These are phyloP conservation scores for Tricholoma flavovirens DNA, from an alignment of 768 basidiomycete genomes.

Conservation along the genomic window DNA sequence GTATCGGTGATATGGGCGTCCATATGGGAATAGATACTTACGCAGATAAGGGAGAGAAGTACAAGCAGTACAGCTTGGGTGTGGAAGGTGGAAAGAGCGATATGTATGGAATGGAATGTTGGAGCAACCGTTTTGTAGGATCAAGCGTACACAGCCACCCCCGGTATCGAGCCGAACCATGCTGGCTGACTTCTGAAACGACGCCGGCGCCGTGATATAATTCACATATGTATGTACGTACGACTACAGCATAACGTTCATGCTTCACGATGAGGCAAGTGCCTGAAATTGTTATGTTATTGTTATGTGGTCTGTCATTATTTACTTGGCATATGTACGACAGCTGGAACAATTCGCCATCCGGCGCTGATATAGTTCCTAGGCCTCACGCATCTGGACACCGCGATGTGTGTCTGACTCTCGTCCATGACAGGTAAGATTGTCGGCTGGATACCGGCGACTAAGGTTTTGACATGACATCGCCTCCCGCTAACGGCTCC, in stretches of 20 bases:
- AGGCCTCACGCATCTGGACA: neutral
- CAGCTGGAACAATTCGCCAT: neutral
- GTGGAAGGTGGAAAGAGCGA: conserved; percentile 12
- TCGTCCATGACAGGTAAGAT: neutral
- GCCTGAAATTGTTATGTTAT: neutral
- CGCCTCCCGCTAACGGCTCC: conserved; percentile 3
- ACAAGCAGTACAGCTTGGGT: conserved; percentile 10
- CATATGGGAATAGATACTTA: conserved; percentile 4
- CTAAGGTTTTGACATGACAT: conserved; percentile 15
- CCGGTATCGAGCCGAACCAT: conserved; percentile 4
- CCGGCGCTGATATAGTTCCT: neutral
- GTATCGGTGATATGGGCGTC: neutral
- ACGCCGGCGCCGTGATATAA: neutral
- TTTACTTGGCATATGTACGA: neutral
- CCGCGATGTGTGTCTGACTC: neutral
- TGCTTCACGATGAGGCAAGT: neutral
- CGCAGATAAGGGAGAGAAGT: conserved; percentile 14
- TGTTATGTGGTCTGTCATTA: neutral
- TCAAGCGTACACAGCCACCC: conserved; percentile 15
- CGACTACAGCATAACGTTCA: conserved; percentile 8
- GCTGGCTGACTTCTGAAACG: neutral
- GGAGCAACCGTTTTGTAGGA: conserved; percentile 11
- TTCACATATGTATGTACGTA: neutral
- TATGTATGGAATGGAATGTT: conserved; percentile 9
- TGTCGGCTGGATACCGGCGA: neutral